Conservation (phyloP, 2,329 filamentous ascomycete genomes). For the Verticillium longisporum region DNA sequence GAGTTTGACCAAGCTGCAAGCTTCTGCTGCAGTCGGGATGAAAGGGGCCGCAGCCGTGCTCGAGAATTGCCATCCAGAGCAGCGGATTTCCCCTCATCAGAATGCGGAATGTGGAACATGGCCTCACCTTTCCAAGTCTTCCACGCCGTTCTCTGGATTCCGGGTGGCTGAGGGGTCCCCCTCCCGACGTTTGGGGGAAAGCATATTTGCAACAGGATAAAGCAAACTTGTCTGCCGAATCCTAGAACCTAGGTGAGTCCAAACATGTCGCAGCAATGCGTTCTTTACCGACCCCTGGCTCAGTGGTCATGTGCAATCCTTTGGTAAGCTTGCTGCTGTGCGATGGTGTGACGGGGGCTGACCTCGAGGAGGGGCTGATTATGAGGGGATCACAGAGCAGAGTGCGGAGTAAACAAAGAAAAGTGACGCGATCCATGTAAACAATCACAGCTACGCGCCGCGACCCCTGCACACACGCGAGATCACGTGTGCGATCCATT, state of each 20-base stretch:
- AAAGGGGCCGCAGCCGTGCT: background rate
- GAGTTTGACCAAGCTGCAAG: background rate
- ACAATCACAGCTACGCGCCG: constrained; percentile 6
- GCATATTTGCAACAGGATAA: background rate
- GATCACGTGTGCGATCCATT: constrained; percentile 5
- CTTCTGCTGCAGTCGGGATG: background rate
- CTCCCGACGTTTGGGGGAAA: background rate
- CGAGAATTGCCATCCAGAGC: background rate
- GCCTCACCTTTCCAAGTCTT: background rate
- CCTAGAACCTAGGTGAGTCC: background rate
- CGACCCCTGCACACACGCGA: constrained; percentile 6
- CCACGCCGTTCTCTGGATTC: background rate
- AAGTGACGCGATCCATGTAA: constrained; percentile 10
- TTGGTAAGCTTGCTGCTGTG: background rate
- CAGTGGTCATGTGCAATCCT: background rate
- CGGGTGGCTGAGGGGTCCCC: background rate
- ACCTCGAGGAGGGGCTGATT: background rate
- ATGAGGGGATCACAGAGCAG: background rate
- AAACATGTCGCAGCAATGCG: background rate
- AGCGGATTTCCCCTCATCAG: background rate
- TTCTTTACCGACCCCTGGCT: background rate
- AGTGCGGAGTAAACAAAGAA: constrained; percentile 10
- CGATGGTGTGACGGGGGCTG: background rate
- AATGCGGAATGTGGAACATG: background rate
- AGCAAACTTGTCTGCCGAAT: background rate